Percentiles rank a stretch among this genome's conserved stretches.
Conservation (phyloP, 1,284 basidiomycete genomes). For the Erythrobasidium hasegawianum region DNA sequence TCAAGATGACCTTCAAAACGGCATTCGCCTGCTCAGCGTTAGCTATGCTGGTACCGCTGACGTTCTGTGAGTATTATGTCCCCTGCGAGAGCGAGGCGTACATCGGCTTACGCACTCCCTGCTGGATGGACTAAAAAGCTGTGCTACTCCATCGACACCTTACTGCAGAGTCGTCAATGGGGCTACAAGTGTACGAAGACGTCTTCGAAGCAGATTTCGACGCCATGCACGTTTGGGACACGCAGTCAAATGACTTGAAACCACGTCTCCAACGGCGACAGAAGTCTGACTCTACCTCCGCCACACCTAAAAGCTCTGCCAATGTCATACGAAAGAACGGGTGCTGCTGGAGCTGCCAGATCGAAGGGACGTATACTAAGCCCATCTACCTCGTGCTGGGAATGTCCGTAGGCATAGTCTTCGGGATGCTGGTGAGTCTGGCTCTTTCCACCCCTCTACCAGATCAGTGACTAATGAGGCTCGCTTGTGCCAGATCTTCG, state of each 20-base stretch:
- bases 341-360: not conserved
- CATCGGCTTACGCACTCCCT: not conserved
- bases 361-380: not conserved
- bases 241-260: not conserved
- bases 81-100: not conserved
- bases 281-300: not conserved
- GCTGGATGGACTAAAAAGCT: not conserved
- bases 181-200: too few species aligned
- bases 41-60: not conserved
- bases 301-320: not conserved
- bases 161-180: not conserved
- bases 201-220: too few species aligned
- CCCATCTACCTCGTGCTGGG: not conserved
- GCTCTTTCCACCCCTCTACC: not conserved
- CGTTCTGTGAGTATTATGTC: not conserved
- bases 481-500: not conserved
- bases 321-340: not conserved
- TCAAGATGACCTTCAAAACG: slow-evolving; percentile 2
- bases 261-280: not conserved
- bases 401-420: not conserved
- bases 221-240: not conserved
- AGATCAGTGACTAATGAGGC: not conserved
- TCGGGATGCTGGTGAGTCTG: not conserved
- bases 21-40: not conserved
- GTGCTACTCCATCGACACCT: not conserved